Conservation (phyloP, 371 early-diverging fungal species). For the Phascolomyces articulosus region DNA sequence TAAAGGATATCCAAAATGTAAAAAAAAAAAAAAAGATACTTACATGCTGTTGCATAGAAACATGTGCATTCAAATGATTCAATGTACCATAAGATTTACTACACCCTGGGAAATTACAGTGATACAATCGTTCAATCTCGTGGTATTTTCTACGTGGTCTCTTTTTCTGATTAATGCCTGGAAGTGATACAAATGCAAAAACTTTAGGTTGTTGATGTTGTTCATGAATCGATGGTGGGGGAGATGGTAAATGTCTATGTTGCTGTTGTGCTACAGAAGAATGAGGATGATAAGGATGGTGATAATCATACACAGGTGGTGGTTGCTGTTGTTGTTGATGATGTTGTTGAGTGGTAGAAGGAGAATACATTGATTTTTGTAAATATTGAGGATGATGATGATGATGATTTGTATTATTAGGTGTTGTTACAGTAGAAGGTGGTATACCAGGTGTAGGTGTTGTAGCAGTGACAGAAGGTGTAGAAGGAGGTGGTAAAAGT, state of each 20-base stretch:
- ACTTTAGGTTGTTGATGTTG: constrained; percentile 36
- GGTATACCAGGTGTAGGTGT: not conserved
- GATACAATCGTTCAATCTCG: constrained; percentile 75
- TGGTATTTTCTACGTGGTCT: constrained; percentile 69
- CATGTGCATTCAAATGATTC: constrained; percentile 76
- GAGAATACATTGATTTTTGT: too few relatives aligned
- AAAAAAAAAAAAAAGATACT: constrained; percentile 13
- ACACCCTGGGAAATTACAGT: constrained; percentile 65
- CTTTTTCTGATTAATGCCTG: constrained; percentile 67
- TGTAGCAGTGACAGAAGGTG: not conserved
- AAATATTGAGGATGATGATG: too few relatives aligned
- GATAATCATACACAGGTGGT: not conserved
- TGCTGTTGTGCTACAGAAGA: not conserved
- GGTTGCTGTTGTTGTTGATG: not conserved
- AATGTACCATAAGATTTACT: constrained; percentile 74
- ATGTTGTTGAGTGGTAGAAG: too few relatives aligned
- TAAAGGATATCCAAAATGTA: too few relatives aligned
- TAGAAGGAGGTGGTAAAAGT: constrained; percentile 27
- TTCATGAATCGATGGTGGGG: constrained; percentile 12
- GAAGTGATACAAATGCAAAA: constrained; percentile 67
- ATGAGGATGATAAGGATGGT: not conserved
- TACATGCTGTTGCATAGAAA: constrained; percentile 74
- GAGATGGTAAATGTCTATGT: constrained; percentile 20
- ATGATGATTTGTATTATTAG: not conserved
- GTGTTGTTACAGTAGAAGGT: not conserved